Conservation (phyloP, 495 filamentous ascomycete species). For the Melanomma pulvis-pyrius region DNA sequence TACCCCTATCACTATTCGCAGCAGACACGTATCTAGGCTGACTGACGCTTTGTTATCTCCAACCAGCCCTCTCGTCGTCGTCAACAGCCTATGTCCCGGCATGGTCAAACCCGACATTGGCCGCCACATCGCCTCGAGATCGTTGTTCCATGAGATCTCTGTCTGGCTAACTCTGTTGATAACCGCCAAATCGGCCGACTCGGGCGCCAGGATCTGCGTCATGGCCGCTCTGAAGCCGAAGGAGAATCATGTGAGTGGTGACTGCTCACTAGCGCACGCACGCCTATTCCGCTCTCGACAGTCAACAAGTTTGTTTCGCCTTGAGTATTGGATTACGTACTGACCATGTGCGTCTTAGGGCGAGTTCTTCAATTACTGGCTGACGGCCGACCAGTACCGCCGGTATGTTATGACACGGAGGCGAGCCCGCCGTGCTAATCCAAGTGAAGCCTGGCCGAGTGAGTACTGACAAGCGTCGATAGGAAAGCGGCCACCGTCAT, state of each 20-base stretch:
- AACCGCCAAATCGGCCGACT: slow-evolving; percentile 6
- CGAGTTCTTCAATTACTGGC: slow-evolving; percentile 15
- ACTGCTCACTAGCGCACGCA: neutral
- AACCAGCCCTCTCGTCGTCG: slow-evolving; percentile 1
- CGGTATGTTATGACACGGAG: slow-evolving; percentile 11
- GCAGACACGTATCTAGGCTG: neutral
- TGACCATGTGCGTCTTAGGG: slow-evolving; percentile 10
- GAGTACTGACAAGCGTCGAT: slow-evolving; percentile 5
- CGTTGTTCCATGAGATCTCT: neutral
- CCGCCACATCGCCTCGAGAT: slow-evolving; percentile 4
- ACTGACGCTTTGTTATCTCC: neutral
- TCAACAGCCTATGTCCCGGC: slow-evolving; percentile 4
- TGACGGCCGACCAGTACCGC: slow-evolving; percentile 11
- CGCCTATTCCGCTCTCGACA: slow-evolving; percentile 1
- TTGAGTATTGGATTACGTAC: slow-evolving; percentile 3
- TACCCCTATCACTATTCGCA: neutral
- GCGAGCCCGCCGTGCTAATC: no score
- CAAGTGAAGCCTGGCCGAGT: neutral
- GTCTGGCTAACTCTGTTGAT: slow-evolving; percentile 6
- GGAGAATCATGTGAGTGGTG: slow-evolving; percentile 6
- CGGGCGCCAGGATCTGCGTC: slow-evolving; percentile 6
- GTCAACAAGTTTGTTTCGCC: slow-evolving; percentile 1
- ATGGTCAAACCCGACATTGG: slow-evolving; percentile 6
- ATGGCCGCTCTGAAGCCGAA: slow-evolving; percentile 5
- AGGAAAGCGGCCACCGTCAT: slow-evolving; percentile 2